Evolutionary conservation across 768 basidiomycete genomes (phyloP).

Genomic region (Boletus coccyginus): DNA sequence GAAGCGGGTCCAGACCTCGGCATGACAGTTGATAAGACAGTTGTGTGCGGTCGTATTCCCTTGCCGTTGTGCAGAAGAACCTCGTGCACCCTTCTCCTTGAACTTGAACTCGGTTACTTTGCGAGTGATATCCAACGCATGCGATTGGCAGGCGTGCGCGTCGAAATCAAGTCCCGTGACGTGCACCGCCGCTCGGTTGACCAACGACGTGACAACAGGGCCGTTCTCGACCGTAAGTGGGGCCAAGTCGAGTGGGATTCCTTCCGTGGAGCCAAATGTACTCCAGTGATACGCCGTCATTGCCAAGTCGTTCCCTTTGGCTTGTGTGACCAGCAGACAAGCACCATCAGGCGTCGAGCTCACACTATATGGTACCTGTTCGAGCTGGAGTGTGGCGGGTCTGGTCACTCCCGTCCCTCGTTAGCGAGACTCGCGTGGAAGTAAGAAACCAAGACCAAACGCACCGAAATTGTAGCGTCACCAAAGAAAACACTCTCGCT

Average conservation of each 20-base stretch:
- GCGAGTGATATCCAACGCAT: conserved; percentile 51
- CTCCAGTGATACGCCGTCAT: conserved; percentile 52
- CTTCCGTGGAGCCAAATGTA: conserved; percentile 51
- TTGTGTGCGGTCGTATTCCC: conserved; percentile 39
- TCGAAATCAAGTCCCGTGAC: conserved; percentile 39
- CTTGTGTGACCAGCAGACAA: conserved; percentile 42
- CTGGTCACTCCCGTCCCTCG: conserved; percentile 22
- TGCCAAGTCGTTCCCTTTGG: conserved; percentile 3
- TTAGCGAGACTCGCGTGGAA: not conserved
- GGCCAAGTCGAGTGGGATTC: conserved; percentile 38
- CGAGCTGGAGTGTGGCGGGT: conserved; percentile 43
- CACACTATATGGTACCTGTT: conserved; percentile 27
- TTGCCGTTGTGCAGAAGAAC: conserved; percentile 7
- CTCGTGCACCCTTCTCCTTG: conserved; percentile 37
- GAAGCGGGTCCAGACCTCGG: conserved; percentile 60
- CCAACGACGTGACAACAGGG: conserved; percentile 44
- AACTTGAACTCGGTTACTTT: conserved; percentile 57
- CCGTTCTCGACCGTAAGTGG: conserved; percentile 18
- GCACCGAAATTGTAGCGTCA: conserved; percentile 53
- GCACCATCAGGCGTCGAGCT: conserved; percentile 55
- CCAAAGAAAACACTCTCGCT: conserved; percentile 52
- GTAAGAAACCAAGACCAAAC: not conserved
- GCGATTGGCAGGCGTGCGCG: conserved; percentile 36
- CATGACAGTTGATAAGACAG: conserved; percentile 50
- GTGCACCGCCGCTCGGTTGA: conserved; percentile 41